phyloP scores from a whole-genome alignment of 2,329 filamentous ascomycete species.

The Torrubiella hemipterigena region DNA sequence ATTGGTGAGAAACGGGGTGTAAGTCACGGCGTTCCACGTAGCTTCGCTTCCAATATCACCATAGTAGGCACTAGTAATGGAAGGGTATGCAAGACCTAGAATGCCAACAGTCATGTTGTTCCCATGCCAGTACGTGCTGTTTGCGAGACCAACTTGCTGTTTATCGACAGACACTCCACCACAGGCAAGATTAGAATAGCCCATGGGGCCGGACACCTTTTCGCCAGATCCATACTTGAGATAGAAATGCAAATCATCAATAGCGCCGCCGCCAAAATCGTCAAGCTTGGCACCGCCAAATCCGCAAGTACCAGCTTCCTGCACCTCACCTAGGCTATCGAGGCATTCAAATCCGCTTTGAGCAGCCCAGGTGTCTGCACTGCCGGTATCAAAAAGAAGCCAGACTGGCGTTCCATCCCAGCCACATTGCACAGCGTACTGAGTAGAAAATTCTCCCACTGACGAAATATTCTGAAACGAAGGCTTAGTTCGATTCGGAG shows the following conservation, averaged over 20 bases:
- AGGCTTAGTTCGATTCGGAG: slow-evolving; percentile 9
- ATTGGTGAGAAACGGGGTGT: slow-evolving; percentile 35
- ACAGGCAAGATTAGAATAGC: slow-evolving; percentile 31
- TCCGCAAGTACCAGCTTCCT: slow-evolving; percentile 20
- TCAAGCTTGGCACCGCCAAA: slow-evolving; percentile 27
- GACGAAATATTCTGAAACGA: slow-evolving; percentile 24
- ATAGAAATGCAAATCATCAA: slow-evolving; percentile 31
- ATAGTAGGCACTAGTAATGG: slow-evolving; percentile 34
- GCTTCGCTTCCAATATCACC: slow-evolving; percentile 25
- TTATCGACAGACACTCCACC: slow-evolving; percentile 29
- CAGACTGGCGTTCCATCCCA: slow-evolving; percentile 26
- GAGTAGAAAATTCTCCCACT: slow-evolving; percentile 25
- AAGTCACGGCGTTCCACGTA: slow-evolving; percentile 25
- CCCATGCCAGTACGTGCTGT: slow-evolving; percentile 36
- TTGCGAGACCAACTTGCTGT: slow-evolving; percentile 37
- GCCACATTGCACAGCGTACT: slow-evolving; percentile 27
- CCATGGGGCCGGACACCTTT: slow-evolving; percentile 32
- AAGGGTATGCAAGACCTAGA: slow-evolving; percentile 37
- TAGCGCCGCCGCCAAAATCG: slow-evolving; percentile 25
- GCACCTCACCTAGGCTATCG: slow-evolving; percentile 18
- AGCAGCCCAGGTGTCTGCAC: slow-evolving; percentile 38
- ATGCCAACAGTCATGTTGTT: slow-evolving; percentile 40
- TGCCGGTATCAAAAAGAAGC: slow-evolving; percentile 37
- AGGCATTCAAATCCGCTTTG: slow-evolving; percentile 28
- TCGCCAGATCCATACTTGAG: slow-evolving; percentile 37